phyloP scores from a whole-genome alignment of 1,284 basidiomycete species.

The Sanghuangporus sanghuang region DNA sequence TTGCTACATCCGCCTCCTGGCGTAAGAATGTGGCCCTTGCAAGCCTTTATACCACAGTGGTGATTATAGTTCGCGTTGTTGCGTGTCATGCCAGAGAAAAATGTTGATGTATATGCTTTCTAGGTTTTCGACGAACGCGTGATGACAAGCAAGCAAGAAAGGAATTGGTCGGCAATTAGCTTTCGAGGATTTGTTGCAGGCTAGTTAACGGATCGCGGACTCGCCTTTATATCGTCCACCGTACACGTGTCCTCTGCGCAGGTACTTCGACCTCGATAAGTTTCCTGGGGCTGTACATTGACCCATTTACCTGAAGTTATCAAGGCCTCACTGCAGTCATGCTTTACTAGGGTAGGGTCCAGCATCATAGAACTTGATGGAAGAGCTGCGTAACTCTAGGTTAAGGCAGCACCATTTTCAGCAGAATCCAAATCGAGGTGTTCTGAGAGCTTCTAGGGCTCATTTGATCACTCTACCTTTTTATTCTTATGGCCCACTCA shows the following conservation, averaged over 20 bases:
- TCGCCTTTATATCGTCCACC: background rate
- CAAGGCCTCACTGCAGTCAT: background rate
- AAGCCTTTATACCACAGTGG: conserved; percentile 16
- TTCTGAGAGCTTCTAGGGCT: background rate
- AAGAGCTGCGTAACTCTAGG: background rate
- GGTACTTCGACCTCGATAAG: background rate
- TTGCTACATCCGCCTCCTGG: conserved; percentile 16
- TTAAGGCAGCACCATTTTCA: background rate
- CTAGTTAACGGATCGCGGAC: background rate
- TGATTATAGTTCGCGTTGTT: conserved; percentile 17
- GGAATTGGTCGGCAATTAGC: background rate
- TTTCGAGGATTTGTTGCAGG: background rate
- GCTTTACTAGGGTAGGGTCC: conserved; percentile 3
- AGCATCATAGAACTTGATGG: background rate
- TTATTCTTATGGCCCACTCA: background rate
- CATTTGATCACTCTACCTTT: background rate
- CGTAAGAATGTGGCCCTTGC: conserved; percentile 15
- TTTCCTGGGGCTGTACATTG: background rate
- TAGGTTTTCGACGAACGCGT: background rate
- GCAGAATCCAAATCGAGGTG: background rate
- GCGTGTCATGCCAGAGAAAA: conserved; percentile 6
- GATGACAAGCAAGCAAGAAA: background rate
- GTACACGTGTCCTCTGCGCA: background rate
- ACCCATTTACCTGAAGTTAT: background rate
- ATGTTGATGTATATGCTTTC: background rate